Evolutionary conservation across 805 yeast species (phyloP).

Genomic region (Teunomyces tritomae): DNA sequence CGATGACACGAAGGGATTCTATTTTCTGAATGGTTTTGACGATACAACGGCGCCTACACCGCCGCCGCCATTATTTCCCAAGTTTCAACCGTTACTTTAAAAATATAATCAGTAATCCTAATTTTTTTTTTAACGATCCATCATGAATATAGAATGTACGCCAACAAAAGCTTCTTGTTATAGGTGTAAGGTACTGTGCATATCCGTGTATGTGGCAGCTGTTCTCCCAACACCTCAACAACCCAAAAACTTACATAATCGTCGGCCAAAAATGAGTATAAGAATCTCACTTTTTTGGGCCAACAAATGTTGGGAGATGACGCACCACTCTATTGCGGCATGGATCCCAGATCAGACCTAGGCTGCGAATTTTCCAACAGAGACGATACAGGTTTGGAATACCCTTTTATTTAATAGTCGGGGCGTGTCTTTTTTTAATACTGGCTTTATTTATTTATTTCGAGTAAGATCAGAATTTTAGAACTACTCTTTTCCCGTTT

Average conservation of each 20-base stretch:
- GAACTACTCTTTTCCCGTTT: conserved; percentile 2
- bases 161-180: background rate
- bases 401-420: background rate
- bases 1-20: conserved; percentile 8
- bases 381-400: background rate
- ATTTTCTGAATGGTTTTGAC: conserved; percentile 20
- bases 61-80: conserved; percentile 25
- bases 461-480: background rate
- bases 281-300: conserved; percentile 11
- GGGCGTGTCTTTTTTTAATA: background rate
- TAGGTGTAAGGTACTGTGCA: background rate
- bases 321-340: conserved; percentile 4
- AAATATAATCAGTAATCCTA: no score
- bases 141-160: background rate
- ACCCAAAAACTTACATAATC: conserved; percentile 6
- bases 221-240: conserved; percentile 4
- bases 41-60: conserved; percentile 18
- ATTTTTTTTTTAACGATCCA: no score
- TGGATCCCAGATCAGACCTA: background rate
- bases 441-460: background rate
- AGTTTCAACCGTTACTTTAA: conserved; percentile 31
- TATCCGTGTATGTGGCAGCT: background rate
- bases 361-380: conserved; percentile 5
- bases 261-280: conserved; percentile 5
- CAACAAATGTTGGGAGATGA: conserved; percentile 15